These are phyloP conservation scores for Kokia cookei DNA, from an alignment of 441 rosid species.

Conservation along the genomic window DNA sequence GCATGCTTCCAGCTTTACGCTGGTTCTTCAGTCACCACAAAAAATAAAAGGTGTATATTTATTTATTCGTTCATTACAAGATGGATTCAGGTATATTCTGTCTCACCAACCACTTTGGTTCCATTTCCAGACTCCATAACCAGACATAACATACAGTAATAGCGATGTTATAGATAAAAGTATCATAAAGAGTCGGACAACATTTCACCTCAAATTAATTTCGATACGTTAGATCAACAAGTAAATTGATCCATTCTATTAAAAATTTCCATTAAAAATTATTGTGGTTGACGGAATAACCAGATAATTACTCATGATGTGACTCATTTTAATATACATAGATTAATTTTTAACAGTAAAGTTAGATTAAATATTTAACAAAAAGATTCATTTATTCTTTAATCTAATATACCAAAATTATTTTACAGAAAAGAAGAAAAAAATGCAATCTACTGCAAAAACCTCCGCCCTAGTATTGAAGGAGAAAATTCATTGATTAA, in stretches of 20 bases:
- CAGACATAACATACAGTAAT: no score
- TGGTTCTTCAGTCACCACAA: not conserved
- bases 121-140: not conserved
- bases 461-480: not conserved
- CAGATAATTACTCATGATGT: fast-evolving
- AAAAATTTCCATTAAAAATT: no score
- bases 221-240: fast-evolving
- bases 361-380: fast-evolving
- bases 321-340: no score
- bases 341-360: no score
- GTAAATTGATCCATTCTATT: not conserved
- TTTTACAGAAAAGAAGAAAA: no score
- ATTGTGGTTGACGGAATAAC: fast-evolving
- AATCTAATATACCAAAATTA: no score
- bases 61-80: not conserved
- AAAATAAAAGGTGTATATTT: not conserved
- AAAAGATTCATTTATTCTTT: no score
- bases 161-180: no score
- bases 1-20: not conserved
- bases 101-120: not conserved
- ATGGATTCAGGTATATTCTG: not conserved
- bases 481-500: not conserved
- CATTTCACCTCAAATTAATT: no score
- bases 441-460: no score
- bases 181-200: no score